Evolutionary conservation across 1,139 yeast species (phyloP), one percentile per base, ranked within the genome.

Genomic region (Magnusiomyces ingens): DNA sequence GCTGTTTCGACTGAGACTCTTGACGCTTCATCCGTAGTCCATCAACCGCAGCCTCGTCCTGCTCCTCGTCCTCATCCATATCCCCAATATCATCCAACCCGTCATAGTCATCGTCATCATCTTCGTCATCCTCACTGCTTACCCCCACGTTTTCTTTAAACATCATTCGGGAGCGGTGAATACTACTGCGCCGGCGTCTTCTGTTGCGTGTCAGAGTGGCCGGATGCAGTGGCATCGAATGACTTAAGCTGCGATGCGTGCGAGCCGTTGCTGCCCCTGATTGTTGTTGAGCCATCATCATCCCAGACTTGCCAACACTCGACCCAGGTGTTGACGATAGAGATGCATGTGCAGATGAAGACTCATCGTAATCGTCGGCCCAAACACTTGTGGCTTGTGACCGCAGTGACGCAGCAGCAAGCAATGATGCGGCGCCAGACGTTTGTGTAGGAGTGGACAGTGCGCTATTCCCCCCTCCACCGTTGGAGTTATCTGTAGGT

Each of bases 91-190:
- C 45, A 19, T 50, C 45, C 26, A 52, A 48, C 12, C 38, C 51
- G 15, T 52, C 54, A n/a, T 47, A 53, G 10, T 48, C 53, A 13
- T 48, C 55, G n/a, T 52, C 45, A 1, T 50, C 55, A 10, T 55
- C 57, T 42, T 45, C 49, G 41, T 54, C 54, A 5, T 49, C 49
- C 2, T 53, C 51, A 26, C 45, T 49, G 2, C 46, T 50, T 12
- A 45, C 55, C 10, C 49, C 52, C 6, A 41, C 54, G 18, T 42
- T 37, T 49, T 52, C 57, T 13, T 52, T 48, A 35, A 54, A 54
- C 43, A 51, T 45, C 57, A 54, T 54, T 15, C 53, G 52, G 12
- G 55, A 18, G 21, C 57, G 42, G 35, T 47, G 54, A 44, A 54
- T 51, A 26, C 57, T 54, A n/a, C 51, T 46, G 41, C 57, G 50